phyloP scores from a whole-genome alignment of 129 eudicot species.

The Tagetes patula region DNA sequence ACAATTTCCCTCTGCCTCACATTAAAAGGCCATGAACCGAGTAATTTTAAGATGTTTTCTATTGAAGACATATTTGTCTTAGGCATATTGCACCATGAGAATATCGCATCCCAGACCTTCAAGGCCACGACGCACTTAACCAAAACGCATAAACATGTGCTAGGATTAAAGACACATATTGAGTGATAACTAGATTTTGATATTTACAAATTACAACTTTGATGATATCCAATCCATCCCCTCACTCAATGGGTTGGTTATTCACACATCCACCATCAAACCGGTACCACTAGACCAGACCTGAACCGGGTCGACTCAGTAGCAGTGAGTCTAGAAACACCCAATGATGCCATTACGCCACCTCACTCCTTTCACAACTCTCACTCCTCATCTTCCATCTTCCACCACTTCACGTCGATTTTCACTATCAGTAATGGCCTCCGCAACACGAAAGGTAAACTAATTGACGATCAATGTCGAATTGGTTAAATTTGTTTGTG shows the following conservation, averaged over 20 bases:
- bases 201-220: background rate
- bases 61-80: too few species aligned
- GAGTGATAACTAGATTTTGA: too few species aligned
- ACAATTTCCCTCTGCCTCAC: too few species aligned
- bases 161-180: too few species aligned
- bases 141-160: too few species aligned
- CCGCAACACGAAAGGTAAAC: conserved; percentile 55
- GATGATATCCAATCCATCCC: background rate
- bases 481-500: background rate
- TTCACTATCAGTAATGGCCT: conserved; percentile 56
- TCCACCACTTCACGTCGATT: conserved; percentile 29
- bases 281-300: background rate
- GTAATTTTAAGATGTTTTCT: too few species aligned
- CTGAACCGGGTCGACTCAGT: conserved; percentile 30
- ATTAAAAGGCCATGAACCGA: too few species aligned
- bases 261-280: background rate
- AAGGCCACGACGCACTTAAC: too few species aligned
- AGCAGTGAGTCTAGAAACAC: conserved; percentile 10
- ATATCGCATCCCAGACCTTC: too few species aligned
- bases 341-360: conserved; percentile 42
- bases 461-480: background rate
- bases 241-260: background rate
- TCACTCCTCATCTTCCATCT: conserved; percentile 30
- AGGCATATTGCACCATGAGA: too few species aligned
- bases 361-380: conserved; percentile 47